A percentile compares a stretch with the other conserved stretches of the same genome.
phyloP scores from a whole-genome alignment of 2,329 filamentous ascomycete genomes.

The Curvularia spicifera region DNA sequence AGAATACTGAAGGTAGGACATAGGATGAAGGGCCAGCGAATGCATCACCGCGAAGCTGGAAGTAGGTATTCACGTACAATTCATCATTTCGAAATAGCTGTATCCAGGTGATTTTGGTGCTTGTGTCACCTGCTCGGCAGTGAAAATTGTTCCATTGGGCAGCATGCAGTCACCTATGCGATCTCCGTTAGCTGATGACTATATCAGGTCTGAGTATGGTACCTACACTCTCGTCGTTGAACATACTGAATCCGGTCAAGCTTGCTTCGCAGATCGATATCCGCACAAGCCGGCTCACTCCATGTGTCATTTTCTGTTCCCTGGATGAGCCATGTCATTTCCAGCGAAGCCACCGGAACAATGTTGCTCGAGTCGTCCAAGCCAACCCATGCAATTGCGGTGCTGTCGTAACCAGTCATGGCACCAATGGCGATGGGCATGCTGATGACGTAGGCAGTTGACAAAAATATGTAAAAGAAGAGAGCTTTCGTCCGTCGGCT shows the following conservation, averaged over 20 bases:
- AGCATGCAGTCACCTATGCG: constrained; percentile 30
- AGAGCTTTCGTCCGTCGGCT: constrained; percentile 31
- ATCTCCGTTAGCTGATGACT: neutral
- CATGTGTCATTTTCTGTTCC: constrained; percentile 26
- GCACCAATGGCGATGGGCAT: constrained; percentile 45
- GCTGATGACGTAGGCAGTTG: constrained; percentile 38
- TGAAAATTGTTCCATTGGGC: constrained; percentile 28
- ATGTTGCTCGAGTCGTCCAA: constrained; percentile 36
- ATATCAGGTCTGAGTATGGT: neutral
- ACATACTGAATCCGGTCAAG: neutral
- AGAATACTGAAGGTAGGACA: neutral
- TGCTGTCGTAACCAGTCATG: constrained; percentile 49
- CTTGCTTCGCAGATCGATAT: neutral
- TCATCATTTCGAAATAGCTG: neutral
- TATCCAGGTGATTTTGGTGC: too few species aligned
- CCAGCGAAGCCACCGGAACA: constrained; percentile 29
- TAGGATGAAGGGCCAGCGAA: neutral
- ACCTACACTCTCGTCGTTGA: neutral
- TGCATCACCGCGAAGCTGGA: neutral
- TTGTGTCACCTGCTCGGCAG: neutral
- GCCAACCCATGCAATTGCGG: constrained; percentile 35
- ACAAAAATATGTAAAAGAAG: constrained; percentile 43
- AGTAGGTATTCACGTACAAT: neutral
- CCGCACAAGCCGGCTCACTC: constrained; percentile 17
- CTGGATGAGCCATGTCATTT: constrained; percentile 3